Base-by-base conservation (phyloP, 1,284 basidiomycete species). In the Apiotrichum gracile region DNA sequence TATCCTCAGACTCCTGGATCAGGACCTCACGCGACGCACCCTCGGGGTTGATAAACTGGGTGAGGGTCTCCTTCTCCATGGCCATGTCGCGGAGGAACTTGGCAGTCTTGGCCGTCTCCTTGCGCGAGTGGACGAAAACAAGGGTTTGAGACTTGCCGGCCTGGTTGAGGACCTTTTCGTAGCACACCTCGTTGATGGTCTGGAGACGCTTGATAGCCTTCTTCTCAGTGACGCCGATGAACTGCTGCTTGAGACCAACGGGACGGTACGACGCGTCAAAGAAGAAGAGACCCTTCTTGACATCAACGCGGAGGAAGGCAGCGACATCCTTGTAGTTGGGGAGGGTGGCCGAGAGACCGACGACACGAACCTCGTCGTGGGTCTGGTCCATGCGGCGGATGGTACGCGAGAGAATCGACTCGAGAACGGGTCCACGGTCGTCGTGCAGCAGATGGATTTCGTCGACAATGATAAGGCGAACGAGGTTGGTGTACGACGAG, bases 241-340 rank as follows among this genome's bases (percentile, higher is more conserved):
- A 97, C 68, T 97, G 91, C 65, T 97, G 93, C 70, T 94, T 91
- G 34, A 98, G 84, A 2, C 86, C 89, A 68, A 94, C 97, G 12
- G 96, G 96, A 43, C 96, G 83, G 70, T 89, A 91, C 1, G 91
- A 84, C 0, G 91, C 85, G 66, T 98, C 94, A 70, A 98, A 99
- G 79, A 93, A 96, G 79, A 99, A 97, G 0, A 99, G 78, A 0
- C 96, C 94, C 70, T 89, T 91, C 49, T 84, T 83, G 53, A 87
- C 84, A 68, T 98, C 91, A 21, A 98, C 93, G 7, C 93, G 88
- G 27, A 99, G 84, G 83, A 99, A 97, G 3, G 90, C 87, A 0
- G 96, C 96, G n/a, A 98, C 94, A 63, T 98, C 96, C 73, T 93
- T 85, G 76, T 96, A 98, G 74, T 99, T 98, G 37, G 96, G 96